A percentile compares a stretch with the other conserved stretches of the same genome.
Evolutionary conservation across 139 green algal genomes (phyloP).

Genomic region (Desmodesmus armatus): DNA sequence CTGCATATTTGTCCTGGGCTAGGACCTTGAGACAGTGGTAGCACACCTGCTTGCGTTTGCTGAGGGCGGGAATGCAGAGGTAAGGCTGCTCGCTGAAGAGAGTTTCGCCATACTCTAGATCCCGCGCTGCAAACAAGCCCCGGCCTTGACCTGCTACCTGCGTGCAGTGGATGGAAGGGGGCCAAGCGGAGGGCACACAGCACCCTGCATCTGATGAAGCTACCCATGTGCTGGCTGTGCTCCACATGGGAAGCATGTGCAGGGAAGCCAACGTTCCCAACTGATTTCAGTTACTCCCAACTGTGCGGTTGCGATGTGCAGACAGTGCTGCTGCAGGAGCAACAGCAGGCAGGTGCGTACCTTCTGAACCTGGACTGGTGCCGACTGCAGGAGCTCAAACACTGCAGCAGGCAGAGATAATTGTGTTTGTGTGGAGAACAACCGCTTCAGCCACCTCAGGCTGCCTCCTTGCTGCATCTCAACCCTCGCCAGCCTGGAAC

Average conservation of each 20-base stretch:
- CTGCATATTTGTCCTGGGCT: not conserved
- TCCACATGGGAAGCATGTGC: no score
- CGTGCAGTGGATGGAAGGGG: no score
- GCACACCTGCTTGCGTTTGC: conserved; percentile 28
- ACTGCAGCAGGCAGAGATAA: conserved; percentile 4
- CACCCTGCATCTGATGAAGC: no score
- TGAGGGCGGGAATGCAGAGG: conserved; percentile 15
- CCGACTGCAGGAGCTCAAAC: not conserved
- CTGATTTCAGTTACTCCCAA: no score
- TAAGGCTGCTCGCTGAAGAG: conserved; percentile 13
- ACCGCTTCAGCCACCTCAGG: not conserved
- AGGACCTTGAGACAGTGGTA: conserved; percentile 43
- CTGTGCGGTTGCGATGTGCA: no score
- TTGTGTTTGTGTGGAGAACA: not conserved
- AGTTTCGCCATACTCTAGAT: conserved; percentile 19
- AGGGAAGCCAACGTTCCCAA: not conserved
- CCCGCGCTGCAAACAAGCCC: conserved; percentile 18
- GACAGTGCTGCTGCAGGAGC: not conserved
- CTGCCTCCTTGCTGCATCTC: not conserved
- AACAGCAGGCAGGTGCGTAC: not conserved
- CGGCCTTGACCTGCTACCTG: conserved; percentile 18
- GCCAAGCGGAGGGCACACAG: no score
- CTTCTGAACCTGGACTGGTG: conserved; percentile 10
- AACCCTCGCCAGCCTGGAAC: not conserved
- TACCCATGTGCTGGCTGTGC: no score